phyloP scores from a whole-genome alignment of 441 rosid genomes.

The Populus hybrid region DNA sequence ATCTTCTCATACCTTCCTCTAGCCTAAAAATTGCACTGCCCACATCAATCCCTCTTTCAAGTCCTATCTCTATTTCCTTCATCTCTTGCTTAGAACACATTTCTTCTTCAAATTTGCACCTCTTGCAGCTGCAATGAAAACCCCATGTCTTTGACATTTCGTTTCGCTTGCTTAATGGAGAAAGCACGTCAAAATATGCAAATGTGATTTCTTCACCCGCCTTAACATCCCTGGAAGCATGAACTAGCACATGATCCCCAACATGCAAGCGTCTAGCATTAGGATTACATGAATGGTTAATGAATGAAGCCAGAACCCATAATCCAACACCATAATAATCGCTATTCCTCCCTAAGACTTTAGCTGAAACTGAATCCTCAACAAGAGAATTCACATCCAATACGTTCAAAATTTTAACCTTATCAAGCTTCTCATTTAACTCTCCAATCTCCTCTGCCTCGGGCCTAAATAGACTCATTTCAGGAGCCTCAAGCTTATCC shows the following conservation, averaged over 20 bases:
- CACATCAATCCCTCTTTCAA: constrained; percentile 56
- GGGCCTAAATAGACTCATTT: constrained; percentile 51
- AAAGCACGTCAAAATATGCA: constrained; percentile 63
- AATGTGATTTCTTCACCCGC: constrained; percentile 79
- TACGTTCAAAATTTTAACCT: constrained; percentile 49
- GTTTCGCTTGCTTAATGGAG: constrained; percentile 46
- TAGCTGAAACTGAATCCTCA: constrained; percentile 65
- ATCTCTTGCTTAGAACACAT: constrained; percentile 43
- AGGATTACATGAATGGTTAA: constrained; percentile 79
- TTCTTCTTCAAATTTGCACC: constrained; percentile 66
- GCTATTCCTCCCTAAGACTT: constrained; percentile 72
- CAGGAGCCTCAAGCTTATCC: constrained; percentile 51
- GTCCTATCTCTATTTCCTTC: constrained; percentile 47
- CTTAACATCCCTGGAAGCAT: constrained; percentile 73
- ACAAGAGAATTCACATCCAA: constrained; percentile 89
- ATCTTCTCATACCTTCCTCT: constrained; percentile 64
- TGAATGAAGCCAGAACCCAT: constrained; percentile 75
- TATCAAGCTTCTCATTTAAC: constrained; percentile 32
- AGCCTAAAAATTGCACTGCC: constrained; percentile 48
- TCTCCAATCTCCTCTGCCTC: constrained; percentile 31
- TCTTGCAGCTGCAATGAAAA: constrained; percentile 57
- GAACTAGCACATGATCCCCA: constrained; percentile 60
- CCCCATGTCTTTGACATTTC: constrained; percentile 77
- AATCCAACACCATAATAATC: constrained; percentile 78
- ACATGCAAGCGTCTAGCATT: constrained; percentile 73